Evolutionary conservation across 495 filamentous ascomycete genomes (phyloP).

Genomic region (Xeromyces bisporus): DNA sequence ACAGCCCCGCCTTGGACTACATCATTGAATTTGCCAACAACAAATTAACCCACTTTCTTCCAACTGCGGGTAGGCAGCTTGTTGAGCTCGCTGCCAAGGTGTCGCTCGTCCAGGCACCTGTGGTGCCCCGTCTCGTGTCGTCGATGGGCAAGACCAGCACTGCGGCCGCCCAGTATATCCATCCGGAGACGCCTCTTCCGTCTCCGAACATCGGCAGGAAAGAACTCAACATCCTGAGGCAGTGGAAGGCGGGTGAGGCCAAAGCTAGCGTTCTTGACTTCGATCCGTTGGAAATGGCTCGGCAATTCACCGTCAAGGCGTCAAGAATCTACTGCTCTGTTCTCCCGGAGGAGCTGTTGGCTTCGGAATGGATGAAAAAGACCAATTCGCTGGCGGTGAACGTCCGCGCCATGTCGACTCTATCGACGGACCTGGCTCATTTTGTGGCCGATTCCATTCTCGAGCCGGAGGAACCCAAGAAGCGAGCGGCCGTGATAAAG

Average conservation of each 20-base stretch:
- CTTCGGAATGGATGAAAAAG: slow-evolving; percentile 83
- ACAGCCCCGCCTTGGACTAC: slow-evolving; percentile 52
- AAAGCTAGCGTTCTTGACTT: slow-evolving; percentile 74
- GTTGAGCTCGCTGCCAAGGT: slow-evolving; percentile 68
- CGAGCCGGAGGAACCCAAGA: slow-evolving; percentile 71
- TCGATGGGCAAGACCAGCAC: slow-evolving; percentile 79
- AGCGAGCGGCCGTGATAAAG: slow-evolving; percentile 79
- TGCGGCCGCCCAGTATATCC: slow-evolving; percentile 48
- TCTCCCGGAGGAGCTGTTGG: slow-evolving; percentile 83
- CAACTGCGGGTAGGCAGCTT: slow-evolving; percentile 63
- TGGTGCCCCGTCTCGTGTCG: slow-evolving; percentile 76
- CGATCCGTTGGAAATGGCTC: slow-evolving; percentile 78
- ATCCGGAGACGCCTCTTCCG: slow-evolving; percentile 54
- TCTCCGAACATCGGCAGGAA: slow-evolving; percentile 54
- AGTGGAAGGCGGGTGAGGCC: slow-evolving; percentile 54
- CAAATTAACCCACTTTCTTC: slow-evolving; percentile 47
- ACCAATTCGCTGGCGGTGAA: slow-evolving; percentile 65
- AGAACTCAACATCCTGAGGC: slow-evolving; percentile 53
- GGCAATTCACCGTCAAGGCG: slow-evolving; percentile 87
- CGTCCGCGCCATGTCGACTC: slow-evolving; percentile 81
- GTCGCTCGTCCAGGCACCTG: slow-evolving; percentile 49
- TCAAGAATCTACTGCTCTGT: slow-evolving; percentile 89
- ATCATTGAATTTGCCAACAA: slow-evolving; percentile 67
- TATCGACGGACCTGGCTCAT: slow-evolving; percentile 83
- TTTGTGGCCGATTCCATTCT: slow-evolving; percentile 94